phyloP scores from a whole-genome alignment of 2,329 filamentous ascomycete genomes.

The Apiospora phragmitis region DNA sequence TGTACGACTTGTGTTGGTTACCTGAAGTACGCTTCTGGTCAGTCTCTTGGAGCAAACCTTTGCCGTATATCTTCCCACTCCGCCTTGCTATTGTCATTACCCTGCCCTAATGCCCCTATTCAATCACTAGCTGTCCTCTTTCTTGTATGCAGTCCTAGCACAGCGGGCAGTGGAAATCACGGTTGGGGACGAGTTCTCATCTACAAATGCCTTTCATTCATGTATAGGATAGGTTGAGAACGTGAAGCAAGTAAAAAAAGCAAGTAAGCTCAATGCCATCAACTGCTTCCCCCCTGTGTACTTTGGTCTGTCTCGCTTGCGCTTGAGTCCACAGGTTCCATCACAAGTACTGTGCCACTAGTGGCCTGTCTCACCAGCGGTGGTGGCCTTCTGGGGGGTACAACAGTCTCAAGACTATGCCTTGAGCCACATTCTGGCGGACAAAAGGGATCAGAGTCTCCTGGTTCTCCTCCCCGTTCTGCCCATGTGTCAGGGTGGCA shows the following conservation, averaged over 20 bases:
- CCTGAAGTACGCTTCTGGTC: not conserved
- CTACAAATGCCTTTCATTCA: not conserved
- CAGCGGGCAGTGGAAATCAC: not conserved
- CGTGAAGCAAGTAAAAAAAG: not conserved
- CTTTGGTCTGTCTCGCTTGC: slow-evolving; percentile 4
- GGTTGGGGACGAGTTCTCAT: not conserved
- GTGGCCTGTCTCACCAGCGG: not conserved
- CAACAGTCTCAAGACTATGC: slow-evolving; percentile 14
- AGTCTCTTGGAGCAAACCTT: not conserved
- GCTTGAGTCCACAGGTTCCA: slow-evolving; percentile 5
- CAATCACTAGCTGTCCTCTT: not conserved
- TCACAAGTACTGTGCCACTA: slow-evolving; percentile 2
- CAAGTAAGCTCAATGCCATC: not conserved
- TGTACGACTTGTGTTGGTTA: not conserved
- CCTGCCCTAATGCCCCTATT: not conserved
- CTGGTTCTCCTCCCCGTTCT: slow-evolving; percentile 27
- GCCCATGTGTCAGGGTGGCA: slow-evolving; percentile 30
- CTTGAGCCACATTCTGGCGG: slow-evolving; percentile 21
- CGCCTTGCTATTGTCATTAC: not conserved
- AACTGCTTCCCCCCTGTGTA: not conserved
- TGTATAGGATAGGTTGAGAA: not conserved
- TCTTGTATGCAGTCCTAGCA: too few species aligned
- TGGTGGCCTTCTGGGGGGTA: not conserved
- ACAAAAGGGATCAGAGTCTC: slow-evolving; percentile 30
- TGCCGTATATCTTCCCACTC: not conserved